phyloP scores from a whole-genome alignment of 2,329 filamentous ascomycete genomes.

The Fonsecaea monophora region DNA sequence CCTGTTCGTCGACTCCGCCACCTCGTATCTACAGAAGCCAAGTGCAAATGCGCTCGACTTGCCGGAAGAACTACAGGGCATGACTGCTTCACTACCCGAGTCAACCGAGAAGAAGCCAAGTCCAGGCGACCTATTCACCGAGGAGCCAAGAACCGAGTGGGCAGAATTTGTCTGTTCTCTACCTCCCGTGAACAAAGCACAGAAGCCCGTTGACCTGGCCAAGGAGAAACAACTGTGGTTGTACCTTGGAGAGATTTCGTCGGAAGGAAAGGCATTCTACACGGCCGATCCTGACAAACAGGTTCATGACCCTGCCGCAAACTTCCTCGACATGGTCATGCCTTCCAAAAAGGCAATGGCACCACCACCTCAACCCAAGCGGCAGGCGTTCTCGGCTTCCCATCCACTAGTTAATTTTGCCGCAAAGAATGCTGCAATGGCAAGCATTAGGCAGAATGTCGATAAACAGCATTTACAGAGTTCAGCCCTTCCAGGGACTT shows the following conservation, averaged over 20 bases:
- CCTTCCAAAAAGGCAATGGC: conserved; percentile 39
- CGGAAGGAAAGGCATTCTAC: conserved; percentile 88
- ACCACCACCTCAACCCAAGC: conserved; percentile 40
- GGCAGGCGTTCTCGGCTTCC: conserved; percentile 37
- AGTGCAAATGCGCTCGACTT: conserved; percentile 54
- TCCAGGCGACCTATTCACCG: conserved; percentile 44
- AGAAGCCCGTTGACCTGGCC: conserved; percentile 73
- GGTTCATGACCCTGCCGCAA: conserved; percentile 56
- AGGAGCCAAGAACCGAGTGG: conserved; percentile 64
- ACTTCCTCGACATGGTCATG: conserved; percentile 58
- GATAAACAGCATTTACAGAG: conserved; percentile 5
- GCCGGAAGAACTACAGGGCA: conserved; percentile 56
- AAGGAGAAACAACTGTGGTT: conserved; percentile 83
- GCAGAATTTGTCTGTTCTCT: conserved; percentile 76
- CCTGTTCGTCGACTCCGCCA: conserved; percentile 57
- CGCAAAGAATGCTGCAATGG: conserved; percentile 35
- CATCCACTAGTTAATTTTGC: conserved; percentile 35
- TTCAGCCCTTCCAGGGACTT: conserved; percentile 26
- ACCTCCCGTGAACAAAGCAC: conserved; percentile 63
- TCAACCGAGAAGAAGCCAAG: conserved; percentile 43
- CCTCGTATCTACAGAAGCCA: conserved; percentile 54
- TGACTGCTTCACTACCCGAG: conserved; percentile 44
- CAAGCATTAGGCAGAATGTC: conserved; percentile 28
- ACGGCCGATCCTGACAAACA: conserved; percentile 72
- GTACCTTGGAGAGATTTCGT: conserved; percentile 85